Evolutionary conservation across 768 basidiomycete species (phyloP).

Genomic region (Plicaturopsis crispa): DNA sequence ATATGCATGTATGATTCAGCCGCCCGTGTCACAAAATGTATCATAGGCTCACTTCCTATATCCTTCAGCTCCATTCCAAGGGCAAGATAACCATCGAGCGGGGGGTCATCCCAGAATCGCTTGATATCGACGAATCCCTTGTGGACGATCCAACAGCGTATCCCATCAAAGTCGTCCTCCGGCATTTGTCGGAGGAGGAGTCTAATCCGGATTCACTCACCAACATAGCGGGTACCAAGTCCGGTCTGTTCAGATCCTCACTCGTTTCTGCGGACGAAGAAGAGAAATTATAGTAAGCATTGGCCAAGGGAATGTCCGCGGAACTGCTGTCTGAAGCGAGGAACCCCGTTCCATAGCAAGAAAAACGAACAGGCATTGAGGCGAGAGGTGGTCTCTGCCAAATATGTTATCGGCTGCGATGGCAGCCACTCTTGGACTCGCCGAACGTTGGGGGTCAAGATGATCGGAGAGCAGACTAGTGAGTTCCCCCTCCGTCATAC

Average conservation of each 20-base stretch:
- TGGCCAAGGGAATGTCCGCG: not conserved
- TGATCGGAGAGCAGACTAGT: not conserved
- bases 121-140: not conserved
- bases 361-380: not conserved
- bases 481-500: not conserved
- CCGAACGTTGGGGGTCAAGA: not conserved
- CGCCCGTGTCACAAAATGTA: too few species aligned
- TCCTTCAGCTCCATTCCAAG: too few species aligned
- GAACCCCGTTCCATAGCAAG: not conserved
- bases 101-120: not conserved
- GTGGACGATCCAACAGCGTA: conserved; percentile 13
- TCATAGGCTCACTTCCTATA: too few species aligned
- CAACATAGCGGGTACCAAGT: not conserved
- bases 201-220: not conserved
- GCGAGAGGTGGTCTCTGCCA: not conserved
- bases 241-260: not conserved
- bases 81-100: not conserved
- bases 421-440: not conserved
- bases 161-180: conserved; percentile 19
- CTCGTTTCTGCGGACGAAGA: too few species aligned
- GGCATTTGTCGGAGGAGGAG: not conserved
- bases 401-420: not conserved
- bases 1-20: not conserved
- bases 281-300: too few species aligned
- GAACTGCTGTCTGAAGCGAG: not conserved